These are phyloP conservation scores for Alternaria sp. DNA, from an alignment of 2,329 filamentous ascomycete genomes.

Conservation along the genomic window DNA sequence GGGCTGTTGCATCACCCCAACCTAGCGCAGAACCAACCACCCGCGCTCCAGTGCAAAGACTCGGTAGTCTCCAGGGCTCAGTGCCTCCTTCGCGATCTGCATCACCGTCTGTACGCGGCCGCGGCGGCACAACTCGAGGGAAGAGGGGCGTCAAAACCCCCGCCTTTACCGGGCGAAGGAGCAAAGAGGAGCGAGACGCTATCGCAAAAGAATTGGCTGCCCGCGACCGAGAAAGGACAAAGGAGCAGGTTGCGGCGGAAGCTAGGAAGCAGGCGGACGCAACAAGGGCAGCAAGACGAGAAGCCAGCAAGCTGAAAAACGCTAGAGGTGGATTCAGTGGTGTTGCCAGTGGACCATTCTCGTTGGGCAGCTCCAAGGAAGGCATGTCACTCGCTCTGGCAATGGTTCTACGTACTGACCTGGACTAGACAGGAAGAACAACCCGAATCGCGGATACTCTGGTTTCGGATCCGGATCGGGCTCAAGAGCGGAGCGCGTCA, in stretches of 20 bases:
- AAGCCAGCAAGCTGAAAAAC: conserved; percentile 35
- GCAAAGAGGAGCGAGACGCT: conserved; percentile 53
- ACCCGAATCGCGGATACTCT: conserved; percentile 24
- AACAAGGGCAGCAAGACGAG: conserved; percentile 27
- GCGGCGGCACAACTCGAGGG: conserved; percentile 32
- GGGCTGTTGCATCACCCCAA: conserved; percentile 24
- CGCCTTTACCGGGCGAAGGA: conserved; percentile 53
- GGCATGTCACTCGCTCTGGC: conserved; percentile 21
- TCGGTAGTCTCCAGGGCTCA: conserved; percentile 38
- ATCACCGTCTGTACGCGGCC: conserved; percentile 36
- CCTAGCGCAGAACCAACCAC: conserved; percentile 24
- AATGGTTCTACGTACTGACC: conserved; percentile 5
- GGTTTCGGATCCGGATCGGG: conserved; percentile 38
- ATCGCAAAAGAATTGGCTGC: conserved; percentile 50
- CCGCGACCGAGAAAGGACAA: conserved; percentile 47
- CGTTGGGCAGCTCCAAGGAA: conserved; percentile 37
- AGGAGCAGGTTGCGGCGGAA: conserved; percentile 41
- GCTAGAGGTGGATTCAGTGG: conserved; percentile 53
- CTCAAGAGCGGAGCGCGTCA: conserved; percentile 39
- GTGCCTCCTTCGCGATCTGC: conserved; percentile 39
- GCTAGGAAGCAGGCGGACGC: conserved; percentile 30
- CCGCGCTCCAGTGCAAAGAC: conserved; percentile 33
- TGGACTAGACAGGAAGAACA: conserved; percentile 29
- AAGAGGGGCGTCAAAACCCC: conserved; percentile 46
- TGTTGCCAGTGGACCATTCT: conserved; percentile 53